A percentile compares a stretch with the other conserved stretches of the same genome.
These are phyloP conservation scores for Athelia sp. DNA, from an alignment of 1,284 basidiomycete species.

Conservation along the genomic window DNA sequence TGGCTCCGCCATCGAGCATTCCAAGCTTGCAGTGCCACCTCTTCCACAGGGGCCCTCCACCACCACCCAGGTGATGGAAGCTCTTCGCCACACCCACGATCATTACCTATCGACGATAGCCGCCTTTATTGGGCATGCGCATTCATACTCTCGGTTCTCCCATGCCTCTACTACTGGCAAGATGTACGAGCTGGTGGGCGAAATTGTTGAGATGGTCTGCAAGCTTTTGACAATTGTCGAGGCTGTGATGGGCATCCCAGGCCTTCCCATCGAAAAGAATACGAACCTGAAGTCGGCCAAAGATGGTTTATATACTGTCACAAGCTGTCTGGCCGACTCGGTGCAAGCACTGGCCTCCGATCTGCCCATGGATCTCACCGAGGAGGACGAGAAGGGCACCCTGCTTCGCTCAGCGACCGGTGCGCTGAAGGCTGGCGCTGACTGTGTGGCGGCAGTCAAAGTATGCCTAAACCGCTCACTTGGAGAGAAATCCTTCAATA, in stretches of 20 bases:
- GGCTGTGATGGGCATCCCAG: constrained; percentile 71
- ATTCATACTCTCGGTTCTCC: constrained; percentile 84
- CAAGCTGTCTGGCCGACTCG: constrained; percentile 83
- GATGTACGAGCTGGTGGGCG: constrained; percentile 89
- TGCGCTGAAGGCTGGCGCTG: constrained; percentile 83
- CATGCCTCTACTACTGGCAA: constrained; percentile 92
- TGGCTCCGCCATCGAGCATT: constrained; percentile 43
- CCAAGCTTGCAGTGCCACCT: constrained; percentile 38
- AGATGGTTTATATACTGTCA: constrained; percentile 81
- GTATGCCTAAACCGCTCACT: constrained; percentile 63
- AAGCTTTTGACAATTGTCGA: constrained; percentile 91
- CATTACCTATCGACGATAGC: constrained; percentile 91
- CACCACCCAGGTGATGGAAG: constrained; percentile 61
- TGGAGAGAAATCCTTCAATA: constrained; percentile 57
- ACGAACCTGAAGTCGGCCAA: constrained; percentile 67
- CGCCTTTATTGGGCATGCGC: constrained; percentile 95
- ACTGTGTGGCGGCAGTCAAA: constrained; percentile 82
- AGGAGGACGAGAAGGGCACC: constrained; percentile 78
- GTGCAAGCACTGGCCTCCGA: constrained; percentile 68
- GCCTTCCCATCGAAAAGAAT: constrained; percentile 50
- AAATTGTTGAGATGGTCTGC: constrained; percentile 91
- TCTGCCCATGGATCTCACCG: constrained; percentile 46
- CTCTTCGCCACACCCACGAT: constrained; percentile 76
- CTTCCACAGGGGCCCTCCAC: constrained; percentile 71
- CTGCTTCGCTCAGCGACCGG: constrained; percentile 82